These are phyloP conservation scores for Mikania micrantha DNA, from an alignment of 129 eudicot species.

Conservation along the genomic window DNA sequence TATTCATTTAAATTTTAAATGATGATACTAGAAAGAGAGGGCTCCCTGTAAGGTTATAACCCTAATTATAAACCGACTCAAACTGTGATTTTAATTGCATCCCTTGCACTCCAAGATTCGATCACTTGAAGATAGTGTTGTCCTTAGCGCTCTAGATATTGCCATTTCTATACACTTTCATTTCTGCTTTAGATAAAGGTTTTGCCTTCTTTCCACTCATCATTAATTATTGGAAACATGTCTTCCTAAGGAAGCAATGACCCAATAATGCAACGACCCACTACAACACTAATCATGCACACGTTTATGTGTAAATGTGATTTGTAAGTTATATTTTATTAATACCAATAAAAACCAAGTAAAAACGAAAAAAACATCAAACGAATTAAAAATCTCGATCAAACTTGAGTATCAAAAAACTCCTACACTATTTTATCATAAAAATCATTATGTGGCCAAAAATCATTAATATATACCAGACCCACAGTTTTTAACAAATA, in stretches of 20 bases:
- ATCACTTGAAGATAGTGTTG: not conserved
- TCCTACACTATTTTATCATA: not conserved
- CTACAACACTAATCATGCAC: slow-evolving; percentile 16
- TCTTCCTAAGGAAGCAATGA: slow-evolving; percentile 23
- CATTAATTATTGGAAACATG: slow-evolving; percentile 19
- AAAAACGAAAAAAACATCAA: not conserved
- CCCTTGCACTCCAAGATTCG: too few relatives aligned
- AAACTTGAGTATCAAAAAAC: not conserved
- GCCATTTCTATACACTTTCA: not conserved
- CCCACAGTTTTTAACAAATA: not conserved
- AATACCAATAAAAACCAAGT: not conserved
- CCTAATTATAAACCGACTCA: too few relatives aligned
- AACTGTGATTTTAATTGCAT: too few relatives aligned
- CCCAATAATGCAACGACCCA: slow-evolving; percentile 6
- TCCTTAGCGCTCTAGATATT: not conserved
- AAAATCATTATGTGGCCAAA: too few relatives aligned
- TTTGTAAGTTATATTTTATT: not conserved
- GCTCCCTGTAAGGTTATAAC: too few relatives aligned
- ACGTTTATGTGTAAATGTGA: not conserved
- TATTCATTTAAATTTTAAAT: too few relatives aligned
- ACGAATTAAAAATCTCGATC: not conserved
- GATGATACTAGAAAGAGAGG: too few relatives aligned
- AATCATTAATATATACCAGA: too few relatives aligned
- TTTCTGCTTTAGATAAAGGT: not conserved
- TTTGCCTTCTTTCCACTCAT: slow-evolving; percentile 4